These are phyloP conservation scores for Fragaria iinumae DNA, from an alignment of 306 rosid species.

Conservation along the genomic window DNA sequence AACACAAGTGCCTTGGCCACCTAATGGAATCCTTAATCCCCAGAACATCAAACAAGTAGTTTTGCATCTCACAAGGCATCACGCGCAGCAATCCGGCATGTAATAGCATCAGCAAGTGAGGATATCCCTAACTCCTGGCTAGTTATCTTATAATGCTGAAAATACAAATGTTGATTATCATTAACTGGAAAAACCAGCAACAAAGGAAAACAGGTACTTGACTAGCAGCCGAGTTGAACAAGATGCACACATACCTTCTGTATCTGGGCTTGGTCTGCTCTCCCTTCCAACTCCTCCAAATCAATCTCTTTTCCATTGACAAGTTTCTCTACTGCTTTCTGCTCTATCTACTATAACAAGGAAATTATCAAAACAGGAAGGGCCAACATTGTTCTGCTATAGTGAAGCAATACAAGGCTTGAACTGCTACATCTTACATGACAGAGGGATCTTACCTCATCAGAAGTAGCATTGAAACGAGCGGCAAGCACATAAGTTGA, in stretches of 20 bases:
- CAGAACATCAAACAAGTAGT: not conserved
- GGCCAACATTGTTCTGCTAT: not conserved
- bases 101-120: constrained; percentile 71
- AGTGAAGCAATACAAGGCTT: constrained; percentile 12
- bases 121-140: constrained; percentile 66
- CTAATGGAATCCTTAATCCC: not conserved
- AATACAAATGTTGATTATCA: constrained; percentile 19
- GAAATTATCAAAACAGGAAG: not conserved
- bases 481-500: constrained; percentile 77
- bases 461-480: constrained; percentile 65
- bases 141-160: constrained; percentile 84
- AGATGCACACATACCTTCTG: constrained; percentile 54
- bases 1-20: not conserved
- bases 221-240: not conserved
- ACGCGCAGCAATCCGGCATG: constrained; percentile 74
- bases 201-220: not conserved
- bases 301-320: constrained; percentile 61
- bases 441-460: constrained; percentile 51
- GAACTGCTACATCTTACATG: not conserved
- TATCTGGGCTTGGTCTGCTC: constrained; percentile 75
- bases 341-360: constrained; percentile 36
- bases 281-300: constrained; percentile 63
- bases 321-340: constrained; percentile 63
- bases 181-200: constrained; percentile 15
- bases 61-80: constrained; percentile 63